Evolutionary conservation across 306 rosid genomes (phyloP), one percentile per base, ranked within the genome.

Genomic region (Lathyrus aphaca): DNA sequence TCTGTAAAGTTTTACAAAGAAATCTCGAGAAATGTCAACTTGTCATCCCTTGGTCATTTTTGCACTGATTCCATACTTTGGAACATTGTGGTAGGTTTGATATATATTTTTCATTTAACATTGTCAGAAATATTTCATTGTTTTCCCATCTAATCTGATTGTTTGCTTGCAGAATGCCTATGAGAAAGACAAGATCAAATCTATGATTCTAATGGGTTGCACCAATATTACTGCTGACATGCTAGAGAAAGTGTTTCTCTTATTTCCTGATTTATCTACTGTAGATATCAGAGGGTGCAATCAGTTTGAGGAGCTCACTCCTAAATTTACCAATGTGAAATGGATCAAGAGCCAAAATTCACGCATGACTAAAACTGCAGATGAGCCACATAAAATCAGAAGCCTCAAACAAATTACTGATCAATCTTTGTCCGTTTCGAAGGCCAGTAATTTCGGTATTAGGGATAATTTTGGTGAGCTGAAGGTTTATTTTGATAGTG

Each of bases 381-480:
- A 94, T 67, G 98, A 88, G 57, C 70, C 86, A 42, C 77, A 82
- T 78, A 91, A 80, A 86, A 78, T 71, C n/a, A 84, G 84, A 81
- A 94, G 89, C 79, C 90, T 91, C 80, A 91, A 72, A 59, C 88
- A 87, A 62, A 76, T 91, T 55, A 79, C 84, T 19, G 99, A 87
- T 40, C 88, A 78, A 77, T 78, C 76, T 63, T 75, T 78, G 19
- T 87, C 77, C 18, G 68, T 76, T 75, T 82, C 88, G 45, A 95
- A 78, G 61, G 71, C 71, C 67, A 87, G 84, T 85, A 77, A 79
- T 77, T 58, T 85, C 21, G 79, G 81, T 59, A 40, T 63, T 91
- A 93, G 57, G 59, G 97, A 91, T 87, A 95, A 91, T 84, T 95
- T 95, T 84, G 96, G 97, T 69, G 91, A 89, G 56, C 83, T 95